phyloP scores from a whole-genome alignment of 2,329 filamentous ascomycete species.

The Didymella segeticola region DNA sequence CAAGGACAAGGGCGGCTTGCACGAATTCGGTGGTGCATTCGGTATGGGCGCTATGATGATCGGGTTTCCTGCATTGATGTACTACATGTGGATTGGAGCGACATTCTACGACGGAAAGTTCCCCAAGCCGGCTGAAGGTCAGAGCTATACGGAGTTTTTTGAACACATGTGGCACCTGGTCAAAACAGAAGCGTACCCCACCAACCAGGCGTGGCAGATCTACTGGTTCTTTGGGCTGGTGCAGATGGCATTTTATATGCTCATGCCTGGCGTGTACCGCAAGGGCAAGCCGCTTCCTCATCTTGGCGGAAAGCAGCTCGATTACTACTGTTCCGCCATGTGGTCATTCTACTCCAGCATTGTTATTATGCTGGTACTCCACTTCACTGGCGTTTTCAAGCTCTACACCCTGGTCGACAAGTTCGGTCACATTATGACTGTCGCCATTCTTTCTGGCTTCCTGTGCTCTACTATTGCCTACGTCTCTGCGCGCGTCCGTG shows the following conservation, averaged over 20 bases:
- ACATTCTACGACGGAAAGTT: constrained; percentile 89
- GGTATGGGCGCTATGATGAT: constrained; percentile 87
- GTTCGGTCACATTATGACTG: constrained; percentile 90
- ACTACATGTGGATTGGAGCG: constrained; percentile 98
- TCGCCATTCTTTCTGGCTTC: constrained; percentile 91
- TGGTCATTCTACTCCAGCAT: constrained; percentile 89
- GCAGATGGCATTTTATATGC: constrained; percentile 81
- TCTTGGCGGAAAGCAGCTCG: constrained; percentile 81
- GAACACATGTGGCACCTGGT: constrained; percentile 73
- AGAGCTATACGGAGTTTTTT: constrained; percentile 75
- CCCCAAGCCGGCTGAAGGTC: constrained; percentile 69
- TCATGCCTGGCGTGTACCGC: constrained; percentile 84
- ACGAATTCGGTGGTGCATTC: constrained; percentile 87
- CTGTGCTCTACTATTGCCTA: constrained; percentile 84
- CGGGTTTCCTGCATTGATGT: constrained; percentile 93
- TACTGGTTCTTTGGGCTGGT: constrained; percentile 95
- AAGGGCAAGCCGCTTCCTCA: constrained; percentile 89
- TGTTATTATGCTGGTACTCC: constrained; percentile 70
- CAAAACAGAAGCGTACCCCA: constrained; percentile 85
- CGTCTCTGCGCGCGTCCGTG: constrained; percentile 79
- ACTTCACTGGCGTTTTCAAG: constrained; percentile 84
- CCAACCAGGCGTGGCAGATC: constrained; percentile 82
- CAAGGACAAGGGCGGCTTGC: constrained; percentile 58
- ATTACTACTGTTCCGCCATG: constrained; percentile 93
- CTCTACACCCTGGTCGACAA: constrained; percentile 93